phyloP scores from a whole-genome alignment of 2,329 filamentous ascomycete species.

The Phaeosphaeriaceae sp. region DNA sequence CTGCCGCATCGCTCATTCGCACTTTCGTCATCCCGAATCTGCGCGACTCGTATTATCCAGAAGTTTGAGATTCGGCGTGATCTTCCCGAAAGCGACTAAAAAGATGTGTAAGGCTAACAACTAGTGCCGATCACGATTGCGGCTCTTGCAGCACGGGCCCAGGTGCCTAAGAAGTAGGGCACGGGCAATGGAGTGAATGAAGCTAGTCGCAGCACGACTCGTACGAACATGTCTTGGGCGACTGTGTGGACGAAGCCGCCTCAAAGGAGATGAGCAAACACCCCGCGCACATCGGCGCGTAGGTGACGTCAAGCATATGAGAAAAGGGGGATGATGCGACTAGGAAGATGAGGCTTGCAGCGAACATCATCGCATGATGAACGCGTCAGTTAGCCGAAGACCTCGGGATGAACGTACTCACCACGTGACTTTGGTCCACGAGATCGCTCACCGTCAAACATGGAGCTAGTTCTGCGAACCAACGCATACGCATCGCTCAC shows the following conservation, averaged over 20 bases:
- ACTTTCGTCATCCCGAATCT: neutral
- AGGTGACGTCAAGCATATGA: slow-evolving; percentile 2
- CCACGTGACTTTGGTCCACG: neutral
- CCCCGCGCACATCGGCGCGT: neutral
- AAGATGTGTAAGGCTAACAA: slow-evolving; percentile 4
- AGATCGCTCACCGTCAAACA: neutral
- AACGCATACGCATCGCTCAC: neutral
- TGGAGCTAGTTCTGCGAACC: neutral
- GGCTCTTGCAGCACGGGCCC: neutral
- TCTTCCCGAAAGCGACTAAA: neutral
- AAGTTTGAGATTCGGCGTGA: slow-evolving; percentile 2
- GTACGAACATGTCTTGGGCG: neutral
- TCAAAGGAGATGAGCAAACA: neutral
- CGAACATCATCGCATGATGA: neutral
- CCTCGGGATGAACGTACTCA: neutral
- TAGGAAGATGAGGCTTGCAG: neutral
- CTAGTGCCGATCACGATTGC: slow-evolving; percentile 9
- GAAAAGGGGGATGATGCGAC: slow-evolving; percentile 1
- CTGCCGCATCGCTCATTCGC: neutral
- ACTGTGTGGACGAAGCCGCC: neutral
- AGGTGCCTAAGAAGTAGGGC: neutral
- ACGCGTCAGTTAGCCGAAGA: too few species aligned
- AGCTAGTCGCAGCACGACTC: neutral
- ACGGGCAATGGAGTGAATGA: neutral
- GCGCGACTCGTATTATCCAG: neutral